Base-by-base conservation (phyloP, 2,329 filamentous ascomycete genomes). In the Aureobasidium vineae region DNA sequence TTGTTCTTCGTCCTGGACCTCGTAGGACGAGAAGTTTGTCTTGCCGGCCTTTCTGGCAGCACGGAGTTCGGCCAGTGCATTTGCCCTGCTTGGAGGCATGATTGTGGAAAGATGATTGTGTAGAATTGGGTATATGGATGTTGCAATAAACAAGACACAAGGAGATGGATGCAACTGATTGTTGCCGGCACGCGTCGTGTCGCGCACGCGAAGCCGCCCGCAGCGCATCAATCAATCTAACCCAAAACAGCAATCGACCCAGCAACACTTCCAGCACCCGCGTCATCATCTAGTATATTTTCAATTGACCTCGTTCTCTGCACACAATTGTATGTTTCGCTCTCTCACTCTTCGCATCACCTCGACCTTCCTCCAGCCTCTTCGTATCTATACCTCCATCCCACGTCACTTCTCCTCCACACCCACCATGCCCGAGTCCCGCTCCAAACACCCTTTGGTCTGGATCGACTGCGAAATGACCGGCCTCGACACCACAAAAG, bases 381-480 rank as follows among this genome's bases (percentile, higher is more conserved):
- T 31, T 33, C 19, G 50, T 38, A 13, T 16, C 45, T 52, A 49
- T 13, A 16, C 26, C 33, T 43, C 21, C 38, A 41, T 4, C 10
- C 0, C 33, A 13, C 33, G 11, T 3, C 15, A n/a, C 16, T 53
- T 33, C 49, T 40, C 57, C 28, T 40, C 66, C 68, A 73, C 40
- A 54, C 79, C 66, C 67, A 72, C 23, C 56, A 79, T 79, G 78
- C 77, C 76, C 2, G 78, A 79, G 69, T 79, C 79, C 68, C 75
- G 77, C 50, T 89, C 86, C 26, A 82, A 78, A 60, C 86, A 88
- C 70, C 89, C 90, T 10, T 79, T 96, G 43, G 90, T 96, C 69
- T 96, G 92, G 91, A 93, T 96, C 70, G 92, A 96, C 79, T 90
- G 87, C 74, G 87, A 90, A 92, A 99, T 99, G 95, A 98, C 92